A percentile compares a stretch with the other conserved stretches of the same genome.
These are phyloP conservation scores for Mucor indicus DNA, from an alignment of 371 early-diverging fungal genomes.

Conservation along the genomic window DNA sequence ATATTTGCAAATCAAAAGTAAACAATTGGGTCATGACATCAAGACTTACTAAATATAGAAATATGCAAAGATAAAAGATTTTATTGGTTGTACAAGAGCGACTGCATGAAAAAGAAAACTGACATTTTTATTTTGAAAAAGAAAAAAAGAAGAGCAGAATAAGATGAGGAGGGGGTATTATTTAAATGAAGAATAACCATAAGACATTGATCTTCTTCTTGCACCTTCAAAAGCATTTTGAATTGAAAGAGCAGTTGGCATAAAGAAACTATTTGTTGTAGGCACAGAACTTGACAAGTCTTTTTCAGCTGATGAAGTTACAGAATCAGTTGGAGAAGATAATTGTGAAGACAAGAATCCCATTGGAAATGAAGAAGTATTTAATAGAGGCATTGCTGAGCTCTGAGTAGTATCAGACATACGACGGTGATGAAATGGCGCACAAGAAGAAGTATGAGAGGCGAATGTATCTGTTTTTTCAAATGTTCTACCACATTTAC, in stretches of 20 bases:
- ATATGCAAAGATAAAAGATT: too few species aligned
- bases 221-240: conserved; percentile 53
- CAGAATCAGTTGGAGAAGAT: conserved; percentile 17
- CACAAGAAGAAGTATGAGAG: conserved; percentile 46
- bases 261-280: conserved; percentile 22
- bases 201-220: conserved; percentile 51
- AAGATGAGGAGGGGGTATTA: too few species aligned
- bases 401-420: conserved; percentile 36
- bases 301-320: neutral
- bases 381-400: conserved; percentile 22
- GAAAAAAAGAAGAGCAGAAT: too few species aligned
- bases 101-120: too few species aligned
- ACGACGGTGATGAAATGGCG: conserved; percentile 46
- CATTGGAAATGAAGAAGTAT: conserved; percentile 16
- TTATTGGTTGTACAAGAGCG: too few species aligned
- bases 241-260: conserved; percentile 48
- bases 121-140: too few species aligned
- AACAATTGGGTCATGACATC: too few species aligned
- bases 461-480: conserved; percentile 52
- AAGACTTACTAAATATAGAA: too few species aligned
- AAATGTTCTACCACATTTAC: conserved; percentile 55
- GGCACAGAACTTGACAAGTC: conserved; percentile 14
- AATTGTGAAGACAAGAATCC: conserved; percentile 23
- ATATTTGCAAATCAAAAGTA: too few species aligned
- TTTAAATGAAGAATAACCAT: conserved; percentile 6